Base-by-base conservation (phyloP, 345 rosid genomes). In the Eucalyptus pumila region DNA sequence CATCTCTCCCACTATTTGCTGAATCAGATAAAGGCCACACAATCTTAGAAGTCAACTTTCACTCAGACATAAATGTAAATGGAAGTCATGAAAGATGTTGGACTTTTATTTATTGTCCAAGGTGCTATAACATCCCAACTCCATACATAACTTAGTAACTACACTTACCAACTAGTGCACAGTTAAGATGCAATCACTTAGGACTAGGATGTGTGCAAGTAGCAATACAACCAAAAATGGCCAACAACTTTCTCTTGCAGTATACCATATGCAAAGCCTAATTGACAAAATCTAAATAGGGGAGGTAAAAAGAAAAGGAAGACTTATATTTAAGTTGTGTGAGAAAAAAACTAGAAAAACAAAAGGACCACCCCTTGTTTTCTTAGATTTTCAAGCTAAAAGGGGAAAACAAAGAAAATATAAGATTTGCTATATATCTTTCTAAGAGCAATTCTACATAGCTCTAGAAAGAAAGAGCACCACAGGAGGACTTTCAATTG, bases 1-100 rank as follows among this genome's bases (percentile, higher is more conserved):
- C 98, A 80, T 90, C 88, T 93, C 91, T 93, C 90, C 90, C 93
- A 87, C 93, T 96, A 94, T 92, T 98, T 96, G 96, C 92, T 92
- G 48, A 80, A 90, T 40, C 72, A 86, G 88, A 86, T n/a, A 90
- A 86, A 32, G 51, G 50, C 27, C 16, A 85, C 49, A 40, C 15
- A 40, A 76, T 76, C 85, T 76, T 76, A 76, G 30, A 76, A 76
- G 85, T 45, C 65, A 21, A 40, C 49, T 40, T 87, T 56, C 65
- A 50, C 26, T 86, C 44, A 34, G 62, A 34, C 23, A 86, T 50
- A 86, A 26, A 21, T 40, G 47, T 21, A 76, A 76, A 76, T 76
- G 85, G 85, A 76, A 42, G 47, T 76, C 85, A 40, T 19, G 47
- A 76, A 76, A 37, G 45, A 37, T 37, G 45, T 37, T 37, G 45